phyloP scores from a whole-genome alignment of 2,329 filamentous ascomycete genomes.

The Colletotrichum chlorophyti region DNA sequence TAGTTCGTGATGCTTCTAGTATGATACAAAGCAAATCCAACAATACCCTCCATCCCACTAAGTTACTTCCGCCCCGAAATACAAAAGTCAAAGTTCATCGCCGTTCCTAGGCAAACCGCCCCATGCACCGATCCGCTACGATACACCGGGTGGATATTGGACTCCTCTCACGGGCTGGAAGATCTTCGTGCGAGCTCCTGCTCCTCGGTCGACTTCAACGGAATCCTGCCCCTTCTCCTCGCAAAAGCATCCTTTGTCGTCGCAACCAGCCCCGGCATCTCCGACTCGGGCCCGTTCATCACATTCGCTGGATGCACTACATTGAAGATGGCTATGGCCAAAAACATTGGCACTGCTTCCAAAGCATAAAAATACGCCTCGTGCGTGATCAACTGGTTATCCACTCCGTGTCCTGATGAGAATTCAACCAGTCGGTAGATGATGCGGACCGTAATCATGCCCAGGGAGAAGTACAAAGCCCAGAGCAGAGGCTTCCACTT shows the following conservation, averaged over 20 bases:
- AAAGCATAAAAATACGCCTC: constrained; percentile 56
- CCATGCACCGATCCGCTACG: no score
- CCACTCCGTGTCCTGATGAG: constrained; percentile 42
- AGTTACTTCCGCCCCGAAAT: no score
- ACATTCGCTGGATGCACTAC: constrained; percentile 43
- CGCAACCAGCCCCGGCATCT: constrained; percentile 13
- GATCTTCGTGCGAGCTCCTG: constrained; percentile 3
- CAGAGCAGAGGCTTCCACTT: constrained; percentile 35
- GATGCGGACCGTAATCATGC: constrained; percentile 53
- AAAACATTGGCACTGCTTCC: constrained; percentile 50
- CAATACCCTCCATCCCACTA: no score
- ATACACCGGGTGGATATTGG: no score
- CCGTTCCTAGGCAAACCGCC: no score
- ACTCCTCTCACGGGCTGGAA: not conserved
- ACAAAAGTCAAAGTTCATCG: no score
- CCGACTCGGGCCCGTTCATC: constrained; percentile 10
- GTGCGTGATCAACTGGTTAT: constrained; percentile 33
- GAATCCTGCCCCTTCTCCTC: not conserved
- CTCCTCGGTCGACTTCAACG: not conserved
- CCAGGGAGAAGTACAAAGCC: constrained; percentile 42
- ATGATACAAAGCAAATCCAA: no score
- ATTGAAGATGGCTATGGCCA: constrained; percentile 52
- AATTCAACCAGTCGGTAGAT: constrained; percentile 62
- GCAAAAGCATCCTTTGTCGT: not conserved
- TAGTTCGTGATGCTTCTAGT: no score